Evolutionary conservation across 176 grass and related monocot species (phyloP), one percentile per base, ranked within the genome.

Genomic region (Saccharum officinarum): DNA sequence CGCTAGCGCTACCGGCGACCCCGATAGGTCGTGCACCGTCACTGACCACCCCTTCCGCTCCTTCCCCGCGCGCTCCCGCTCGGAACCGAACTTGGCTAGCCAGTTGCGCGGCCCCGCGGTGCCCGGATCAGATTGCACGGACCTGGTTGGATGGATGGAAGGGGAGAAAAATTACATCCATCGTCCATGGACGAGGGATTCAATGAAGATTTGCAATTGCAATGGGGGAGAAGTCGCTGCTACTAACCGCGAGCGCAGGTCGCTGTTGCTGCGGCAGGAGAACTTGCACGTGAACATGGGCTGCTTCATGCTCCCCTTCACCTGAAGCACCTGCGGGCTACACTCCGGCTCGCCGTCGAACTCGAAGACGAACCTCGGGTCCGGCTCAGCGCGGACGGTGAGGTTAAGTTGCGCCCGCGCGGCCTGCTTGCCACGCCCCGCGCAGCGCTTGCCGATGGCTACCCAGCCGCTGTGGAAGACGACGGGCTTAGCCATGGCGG

Each of bases 221-320:
- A 26, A 63, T 23, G 69, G 7, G 8, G 46, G 4, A 47, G 45
- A 14, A 10, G 1, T 40, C 8, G 39, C 39, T 40, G 39, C 1
- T 0, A 8, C 81, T 40, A 9, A 97, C 86, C 91, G 83, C 0
- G 89, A 90, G 54, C 94, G 88, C 4, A 94, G 86, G 87, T 94
- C 93, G 80, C 84, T 87, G 78, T 67, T 74, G 80, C 85, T 92
- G 34, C 92, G 86, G 88, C 91, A 96, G 44, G 90, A 89, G 90
- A 99, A 96, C 75, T 86, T 92, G 92, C 95, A 97, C 22, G 95
- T 97, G 91, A 97, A 97, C 79, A 97, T 84, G 76, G 92, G 92
- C 82, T 94, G 92, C 63, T 62, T 83, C 90, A 92, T 89, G 40
- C 15, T 23, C 3, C 90, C 90, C 76, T 88, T 84, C 63, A 97